These are phyloP conservation scores for Globisporangium ultimum DNA, from an alignment of 352 stramenopile species.

Conservation along the genomic window DNA sequence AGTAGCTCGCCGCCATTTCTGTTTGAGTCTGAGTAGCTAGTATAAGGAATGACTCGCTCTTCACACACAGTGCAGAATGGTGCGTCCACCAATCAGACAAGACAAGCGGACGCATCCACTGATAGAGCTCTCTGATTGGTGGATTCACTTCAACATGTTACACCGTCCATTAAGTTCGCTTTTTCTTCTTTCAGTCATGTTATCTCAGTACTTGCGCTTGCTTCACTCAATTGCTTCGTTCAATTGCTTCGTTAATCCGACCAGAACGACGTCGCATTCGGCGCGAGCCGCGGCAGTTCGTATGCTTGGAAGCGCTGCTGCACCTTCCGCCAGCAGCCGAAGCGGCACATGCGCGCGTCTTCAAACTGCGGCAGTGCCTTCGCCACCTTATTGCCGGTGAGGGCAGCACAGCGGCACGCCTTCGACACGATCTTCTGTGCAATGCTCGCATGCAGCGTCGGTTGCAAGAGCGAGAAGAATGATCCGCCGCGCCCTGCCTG, in stretches of 20 bases:
- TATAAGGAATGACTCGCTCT: no score
- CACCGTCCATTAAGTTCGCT: no score
- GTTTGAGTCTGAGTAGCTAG: no score
- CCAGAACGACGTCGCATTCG: slow-evolving; percentile 64
- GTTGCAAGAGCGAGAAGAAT: slow-evolving; percentile 57
- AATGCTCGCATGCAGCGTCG: slow-evolving; percentile 51
- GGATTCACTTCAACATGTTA: no score
- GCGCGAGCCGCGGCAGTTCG: slow-evolving; percentile 42
- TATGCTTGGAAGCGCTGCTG: slow-evolving; percentile 24
- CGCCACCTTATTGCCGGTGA: not conserved
- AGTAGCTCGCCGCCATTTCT: no score
- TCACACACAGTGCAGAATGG: no score
- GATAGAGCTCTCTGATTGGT: no score
- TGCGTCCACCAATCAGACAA: no score
- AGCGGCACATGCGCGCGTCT: slow-evolving; percentile 57
- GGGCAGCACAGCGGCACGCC: slow-evolving; percentile 33
- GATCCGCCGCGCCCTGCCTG: slow-evolving; percentile 67
- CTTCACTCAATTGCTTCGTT: no score
- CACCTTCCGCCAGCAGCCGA: slow-evolving; percentile 63
- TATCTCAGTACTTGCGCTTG: not conserved
- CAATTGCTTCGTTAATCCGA: slow-evolving; percentile 1
- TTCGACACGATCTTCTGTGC: slow-evolving; percentile 31
- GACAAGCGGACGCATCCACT: no score
- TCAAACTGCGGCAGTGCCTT: slow-evolving; percentile 23
- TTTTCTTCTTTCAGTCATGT: no score